Evolutionary conservation across 2,329 filamentous ascomycete species (phyloP).

Genomic region (Calonectria fujianensis): DNA sequence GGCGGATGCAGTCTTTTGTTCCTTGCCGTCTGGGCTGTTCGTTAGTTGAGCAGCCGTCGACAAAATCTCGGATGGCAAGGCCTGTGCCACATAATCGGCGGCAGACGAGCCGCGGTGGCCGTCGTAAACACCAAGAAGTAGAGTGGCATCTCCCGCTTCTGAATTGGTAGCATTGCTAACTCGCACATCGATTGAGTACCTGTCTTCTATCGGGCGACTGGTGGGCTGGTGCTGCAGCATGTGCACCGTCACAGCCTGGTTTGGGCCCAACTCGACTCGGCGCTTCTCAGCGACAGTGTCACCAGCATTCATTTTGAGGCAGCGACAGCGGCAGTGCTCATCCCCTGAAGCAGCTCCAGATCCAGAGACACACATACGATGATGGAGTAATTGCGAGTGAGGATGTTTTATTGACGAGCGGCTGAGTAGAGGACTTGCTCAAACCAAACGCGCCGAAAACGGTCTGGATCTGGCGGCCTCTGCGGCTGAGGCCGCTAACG

Average conservation of each 20-base stretch:
- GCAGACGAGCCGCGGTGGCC: constrained; percentile 33
- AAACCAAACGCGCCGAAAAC: not conserved
- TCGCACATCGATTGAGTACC: constrained; percentile 27
- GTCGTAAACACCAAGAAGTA: constrained; percentile 29
- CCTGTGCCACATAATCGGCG: constrained; percentile 11
- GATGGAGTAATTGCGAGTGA: not conserved
- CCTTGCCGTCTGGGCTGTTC: not conserved
- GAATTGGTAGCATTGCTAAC: not conserved
- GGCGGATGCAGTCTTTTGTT: not conserved
- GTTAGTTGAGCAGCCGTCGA: not conserved
- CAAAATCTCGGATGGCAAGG: constrained; percentile 24
- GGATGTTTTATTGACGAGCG: not conserved
- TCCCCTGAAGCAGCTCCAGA: not conserved
- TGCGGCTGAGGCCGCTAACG: not conserved
- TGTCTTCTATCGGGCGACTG: constrained; percentile 29
- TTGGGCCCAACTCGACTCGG: not conserved
- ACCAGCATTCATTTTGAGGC: not conserved
- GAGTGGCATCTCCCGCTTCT: not conserved
- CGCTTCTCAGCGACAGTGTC: constrained; percentile 19
- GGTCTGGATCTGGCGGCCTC: not conserved
- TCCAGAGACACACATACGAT: not conserved
- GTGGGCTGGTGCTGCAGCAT: constrained; percentile 31
- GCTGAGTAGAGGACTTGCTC: constrained; percentile 1
- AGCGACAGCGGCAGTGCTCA: not conserved
- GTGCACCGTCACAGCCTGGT: constrained; percentile 13